Base-by-base conservation (phyloP, 2,329 filamentous ascomycete genomes). In the Exophiala viscosa region DNA sequence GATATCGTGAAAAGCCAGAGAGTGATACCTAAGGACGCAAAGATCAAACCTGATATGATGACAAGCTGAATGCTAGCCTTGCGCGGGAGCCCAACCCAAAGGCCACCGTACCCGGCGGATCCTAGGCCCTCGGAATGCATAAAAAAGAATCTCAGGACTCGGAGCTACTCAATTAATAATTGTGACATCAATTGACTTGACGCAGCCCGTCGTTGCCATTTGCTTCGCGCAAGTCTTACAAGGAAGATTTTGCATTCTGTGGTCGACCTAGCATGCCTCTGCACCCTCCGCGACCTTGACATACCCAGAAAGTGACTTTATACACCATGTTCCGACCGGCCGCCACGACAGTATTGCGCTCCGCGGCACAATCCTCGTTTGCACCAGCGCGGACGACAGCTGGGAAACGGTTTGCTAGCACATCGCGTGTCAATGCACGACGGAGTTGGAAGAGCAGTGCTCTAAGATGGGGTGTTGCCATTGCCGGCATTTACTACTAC, bases 401-500 rank as follows among this genome's bases (percentile, higher is more conserved):
- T n/a, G 51, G 48, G 18, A 51, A 47, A 60, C 73, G 80, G 70
- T 80, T 77, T 66, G 71, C 83, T 64, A 84, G 76, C 74, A 81
- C 78, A 61, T 74, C 75, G 57, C 73, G 78, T 49, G 75, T 86
- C 3, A 77, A 82, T 60, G 75, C 82, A 66, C 88, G 84, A 73
- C 77, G 89, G 69, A 87, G 84, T 68, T 96, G 89, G 88, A 95
- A 91, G 79, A 86, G 84, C 69, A 78, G 84, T 46, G 79, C 78
- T 3, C 69, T 82, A 64, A 81, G 92, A 75, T 86, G 90, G 82
- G 88, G 84, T 60, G 67, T 93, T 50, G 91, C 89, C 0, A 78
- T 76, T 54, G 89, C 80, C 15, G 84, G 86, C 41, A 74, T 97
- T 45, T 99, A 97, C 75, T 96, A 88, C 72, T 99, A 97, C 72